Evolutionary conservation across 371 early-diverging fungal species (phyloP), one percentile per base, ranked within the genome.

Genomic region (Capillidium heterosporum): DNA sequence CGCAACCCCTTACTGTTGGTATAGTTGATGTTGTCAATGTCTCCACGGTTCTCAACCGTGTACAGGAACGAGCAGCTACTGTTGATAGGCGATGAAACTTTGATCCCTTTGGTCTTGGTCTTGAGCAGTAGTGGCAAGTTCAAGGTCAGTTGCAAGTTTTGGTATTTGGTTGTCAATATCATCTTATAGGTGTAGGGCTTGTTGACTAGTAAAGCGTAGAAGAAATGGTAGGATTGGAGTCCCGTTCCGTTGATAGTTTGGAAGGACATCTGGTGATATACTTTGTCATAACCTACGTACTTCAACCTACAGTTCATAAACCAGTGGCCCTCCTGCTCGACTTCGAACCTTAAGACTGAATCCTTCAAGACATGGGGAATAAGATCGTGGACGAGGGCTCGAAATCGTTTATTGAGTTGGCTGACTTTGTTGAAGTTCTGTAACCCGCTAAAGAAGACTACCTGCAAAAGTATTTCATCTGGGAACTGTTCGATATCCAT

Each of bases 241-340:
- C 53, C 53, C 10, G 27, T 53, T 3, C 53, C 53, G 19, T 31
- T 39, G 23, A 8, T 24, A 31, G 21, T 17, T 40, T 53, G 53
- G 39, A 32, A 53, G 4, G 35, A 32, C 5, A n/a, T 17, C 19
- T 53, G 53, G 19, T 39, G 11, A 8, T 19, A 53, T 8, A 21
- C n/a, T 21, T 24, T 53, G 29, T 53, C 53, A 35, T 32, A 32
- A n/a, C 53, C 53, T 11, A 29, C 23, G 39, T 32, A 53, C 10
- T 24, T 28, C 19, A 53, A 31, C 15, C 10, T 53, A 29, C 17
- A 31, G 3, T n/a, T 3, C 53, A 53, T 53, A 39, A 31, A 32
- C 53, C 53, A 53, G 23, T 53, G 32, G 35, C 5, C 17, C 39
- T 53, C 53, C 39, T 53, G 53, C 8, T 24, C 15, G 8, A 53